Base-by-base conservation (phyloP, 805 yeast species). In the Tanozyma kutaoensis region DNA sequence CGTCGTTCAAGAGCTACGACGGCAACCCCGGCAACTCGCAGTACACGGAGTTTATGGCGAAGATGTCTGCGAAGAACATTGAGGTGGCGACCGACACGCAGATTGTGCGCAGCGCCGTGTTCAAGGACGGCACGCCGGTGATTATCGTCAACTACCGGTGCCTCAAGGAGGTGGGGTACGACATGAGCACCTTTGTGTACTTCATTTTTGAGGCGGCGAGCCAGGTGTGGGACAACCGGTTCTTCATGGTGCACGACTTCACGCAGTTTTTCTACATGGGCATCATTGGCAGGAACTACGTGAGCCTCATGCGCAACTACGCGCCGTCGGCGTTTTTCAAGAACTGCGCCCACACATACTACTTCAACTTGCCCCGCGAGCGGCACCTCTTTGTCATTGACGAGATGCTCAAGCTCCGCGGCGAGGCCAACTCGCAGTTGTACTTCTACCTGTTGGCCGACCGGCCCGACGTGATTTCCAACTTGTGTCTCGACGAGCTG, bases 11-110 rank as follows among this genome's bases (percentile, higher is more conserved):
- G 31, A 37, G 37, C 6, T 40, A 42, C 15, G 62, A 57, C 28
- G 62, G 62, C 25, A 57, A 52, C 25, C 69, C 66, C 22, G 58
- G 55, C 20, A 66, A 68, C 26, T 51, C 65, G 1, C 69, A 66
- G 30, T 55, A 75, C 15, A 72, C 69, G 39, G 93, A 82, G 30
- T 79, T 79, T 37, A 75, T 84, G 82, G 66, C 72, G 15, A 73
- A 71, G 30, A 66, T 72, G 50, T 58, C 82, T 0, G 54, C 68
- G 24, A 64, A 66, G 32, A 72, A 74, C 32, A 49, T 64, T 8
- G 67, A 65, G 4, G 35, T 45, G n/a, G 45, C 61, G 5, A 41
- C 55, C 14, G 69, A 67, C 11, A 39, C 50, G 10, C 55, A 62
- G 0, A 53, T 75, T 20, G 61, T 79, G 8, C 72, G 68, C 27